Percentiles rank a stretch among this genome's conserved stretches.
Conservation (phyloP, 768 basidiomycete species). For the Phylloporus rhodoxanthus region DNA sequence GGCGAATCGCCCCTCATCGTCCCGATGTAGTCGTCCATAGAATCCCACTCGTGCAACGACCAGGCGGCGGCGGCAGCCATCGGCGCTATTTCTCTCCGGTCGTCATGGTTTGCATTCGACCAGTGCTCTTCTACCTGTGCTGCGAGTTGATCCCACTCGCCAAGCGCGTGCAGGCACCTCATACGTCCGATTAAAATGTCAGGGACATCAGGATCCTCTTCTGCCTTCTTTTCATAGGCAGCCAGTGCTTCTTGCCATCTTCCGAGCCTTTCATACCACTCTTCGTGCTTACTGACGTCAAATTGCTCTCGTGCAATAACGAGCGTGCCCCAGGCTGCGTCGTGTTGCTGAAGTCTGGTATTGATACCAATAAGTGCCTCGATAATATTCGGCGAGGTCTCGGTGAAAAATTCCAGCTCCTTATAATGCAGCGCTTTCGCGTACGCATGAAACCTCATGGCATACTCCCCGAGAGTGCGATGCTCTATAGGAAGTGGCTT, state of each 20-base stretch:
- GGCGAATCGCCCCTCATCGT: constrained; percentile 92
- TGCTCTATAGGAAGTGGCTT: constrained; percentile 92
- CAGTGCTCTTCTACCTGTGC: constrained; percentile 84
- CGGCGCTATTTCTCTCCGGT: constrained; percentile 87
- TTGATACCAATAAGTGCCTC: constrained; percentile 95
- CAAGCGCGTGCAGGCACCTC: constrained; percentile 94
- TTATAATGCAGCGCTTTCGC: constrained; percentile 99
- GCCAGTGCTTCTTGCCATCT: constrained; percentile 91
- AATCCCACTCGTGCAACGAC: constrained; percentile 95
- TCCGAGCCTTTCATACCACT: constrained; percentile 97
- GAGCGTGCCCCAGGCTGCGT: constrained; percentile 96
- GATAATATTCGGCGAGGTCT: constrained; percentile 84
- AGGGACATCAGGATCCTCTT: constrained; percentile 67
- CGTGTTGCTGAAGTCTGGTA: constrained; percentile 92
- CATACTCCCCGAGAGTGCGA: constrained; percentile 88
- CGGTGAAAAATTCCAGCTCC: constrained; percentile 92
- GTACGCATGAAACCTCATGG: constrained; percentile 88
- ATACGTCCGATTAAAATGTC: constrained; percentile 85
- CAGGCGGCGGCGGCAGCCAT: constrained; percentile 97
- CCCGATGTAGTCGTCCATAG: constrained; percentile 94
- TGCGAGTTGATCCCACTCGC: constrained; percentile 93
- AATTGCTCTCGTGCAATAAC: constrained; percentile 85
- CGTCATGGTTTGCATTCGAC: constrained; percentile 75
- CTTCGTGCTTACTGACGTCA: constrained; percentile 88
- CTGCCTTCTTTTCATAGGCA: constrained; percentile 76